Conservation (phyloP, 2,329 filamentous ascomycete genomes). For the Bipolaris gigantea region DNA sequence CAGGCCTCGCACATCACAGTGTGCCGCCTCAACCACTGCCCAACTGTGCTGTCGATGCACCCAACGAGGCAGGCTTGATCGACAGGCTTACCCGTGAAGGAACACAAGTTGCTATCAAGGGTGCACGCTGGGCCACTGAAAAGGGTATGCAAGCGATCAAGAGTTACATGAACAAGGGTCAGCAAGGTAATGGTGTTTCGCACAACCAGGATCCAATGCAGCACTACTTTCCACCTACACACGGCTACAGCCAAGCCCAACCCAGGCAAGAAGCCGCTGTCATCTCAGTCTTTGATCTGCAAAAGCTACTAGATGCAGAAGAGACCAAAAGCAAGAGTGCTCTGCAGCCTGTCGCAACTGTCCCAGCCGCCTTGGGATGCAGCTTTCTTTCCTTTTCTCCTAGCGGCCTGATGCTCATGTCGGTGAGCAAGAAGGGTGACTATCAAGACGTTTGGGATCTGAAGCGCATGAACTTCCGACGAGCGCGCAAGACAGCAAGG, state of each 20-base stretch:
- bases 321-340: constrained; percentile 54
- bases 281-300: constrained; percentile 73
- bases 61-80: constrained; percentile 69
- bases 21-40: constrained; percentile 69
- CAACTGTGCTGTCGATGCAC: constrained; percentile 71
- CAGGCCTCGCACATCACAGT: constrained; percentile 60
- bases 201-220: constrained; percentile 46
- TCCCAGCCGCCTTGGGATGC: constrained; percentile 71
- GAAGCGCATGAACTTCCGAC: constrained; percentile 58
- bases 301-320: constrained; percentile 56
- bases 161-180: constrained; percentile 69
- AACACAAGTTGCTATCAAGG: constrained; percentile 75
- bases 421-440: constrained; percentile 81
- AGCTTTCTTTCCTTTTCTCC: constrained; percentile 81
- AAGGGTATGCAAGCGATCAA: constrained; percentile 78
- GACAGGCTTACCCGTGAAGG: constrained; percentile 79
- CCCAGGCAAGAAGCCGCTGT: constrained; percentile 66
- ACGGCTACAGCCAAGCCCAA: constrained; percentile 62
- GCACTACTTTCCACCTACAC: constrained; percentile 73
- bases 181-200: constrained; percentile 23
- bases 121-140: constrained; percentile 75
- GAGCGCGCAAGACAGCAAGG: constrained; percentile 34
- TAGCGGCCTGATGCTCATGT: constrained; percentile 72
- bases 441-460: constrained; percentile 81
- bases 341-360: constrained; percentile 68